Base-by-base conservation (phyloP, 345 rosid species). In the Erysimum cheiranthoides region DNA sequence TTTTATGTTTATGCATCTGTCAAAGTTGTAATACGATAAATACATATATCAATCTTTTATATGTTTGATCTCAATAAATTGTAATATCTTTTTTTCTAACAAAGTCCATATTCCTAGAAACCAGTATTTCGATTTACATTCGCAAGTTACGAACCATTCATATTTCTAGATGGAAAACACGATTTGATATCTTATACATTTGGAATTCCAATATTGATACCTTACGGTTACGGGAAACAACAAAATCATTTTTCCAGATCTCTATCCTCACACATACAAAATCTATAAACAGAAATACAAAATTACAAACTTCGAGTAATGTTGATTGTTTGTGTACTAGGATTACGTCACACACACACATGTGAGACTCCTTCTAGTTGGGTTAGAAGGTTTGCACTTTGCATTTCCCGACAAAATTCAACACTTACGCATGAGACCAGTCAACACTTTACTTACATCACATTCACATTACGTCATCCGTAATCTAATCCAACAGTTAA, bases 401-500 rank as follows among this genome's bases (percentile, higher is more conserved):
- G 58, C 40, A 3, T 2, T 32, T 69, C 5, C 73, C 21, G 73
- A 56, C 65, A 70, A 69, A 16, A 25, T 56, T 49, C 34, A 38
- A 66, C 68, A 49, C 67, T 45, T 39, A 67, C 70, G 32, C 47
- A 5, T 17, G 38, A 12, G 58, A 42, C 71, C 38, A 70, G 43
- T 46, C 74, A 68, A 68, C 54, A 28, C 68, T 66, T 10, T 18
- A 13, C 6, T 16, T 49, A 11, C 66, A 42, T 54, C 34, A 27
- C 50, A 45, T 52, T 40, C 14, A 43, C 71, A 58, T 69, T 68
- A 69, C 80, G 39, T 69, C 80, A 70, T 61, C 80, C 78, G 10
- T 2, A 66, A 72, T 71, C 73, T 73, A 76, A 61, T 73, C 79
- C 57, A 74, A 59, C 73, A 53, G 65, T 76, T 62, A 72, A 12